These are phyloP conservation scores for Trypanosoma rangeli DNA, from an alignment of 208 protist species.

Conservation along the genomic window DNA sequence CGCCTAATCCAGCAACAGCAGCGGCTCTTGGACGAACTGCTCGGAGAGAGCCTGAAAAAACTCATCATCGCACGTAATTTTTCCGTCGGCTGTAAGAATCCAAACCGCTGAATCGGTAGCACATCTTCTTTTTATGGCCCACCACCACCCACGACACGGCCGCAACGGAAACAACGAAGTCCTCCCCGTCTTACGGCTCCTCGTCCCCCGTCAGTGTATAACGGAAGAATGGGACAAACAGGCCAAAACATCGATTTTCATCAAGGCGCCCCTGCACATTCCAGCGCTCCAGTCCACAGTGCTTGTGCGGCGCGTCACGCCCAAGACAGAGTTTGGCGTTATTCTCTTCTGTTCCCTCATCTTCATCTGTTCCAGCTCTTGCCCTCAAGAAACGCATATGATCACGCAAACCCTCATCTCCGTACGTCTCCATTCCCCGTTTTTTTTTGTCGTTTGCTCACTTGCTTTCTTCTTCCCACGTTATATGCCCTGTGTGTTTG, in stretches of 20 bases:
- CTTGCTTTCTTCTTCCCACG: not conserved
- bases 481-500: not conserved
- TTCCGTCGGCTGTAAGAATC: constrained; percentile 51
- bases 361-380: constrained; percentile 6
- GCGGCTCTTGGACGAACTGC: constrained; percentile 39
- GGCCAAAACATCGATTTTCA: constrained; percentile 30
- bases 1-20: constrained; percentile 47
- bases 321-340: constrained; percentile 26
- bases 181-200: constrained; percentile 26
- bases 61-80: constrained; percentile 28
- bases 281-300: constrained; percentile 48
- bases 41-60: constrained; percentile 60
- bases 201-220: constrained; percentile 41
- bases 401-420: constrained; percentile 32
- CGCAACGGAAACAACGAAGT: constrained; percentile 27
- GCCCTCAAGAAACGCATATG: constrained; percentile 44
- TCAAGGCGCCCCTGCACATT: constrained; percentile 43
- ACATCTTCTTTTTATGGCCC: constrained; percentile 45
- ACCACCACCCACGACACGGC: constrained; percentile 55
- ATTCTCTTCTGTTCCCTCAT: constrained; percentile 11
- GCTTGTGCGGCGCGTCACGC: constrained; percentile 42
- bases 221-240: constrained; percentile 42
- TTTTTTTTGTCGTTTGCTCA: not conserved
- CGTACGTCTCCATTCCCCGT: not conserved
- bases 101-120: constrained; percentile 57